These are phyloP conservation scores for Xanthoparmelia taractica DNA, from an alignment of 495 filamentous ascomycete genomes.

Conservation along the genomic window DNA sequence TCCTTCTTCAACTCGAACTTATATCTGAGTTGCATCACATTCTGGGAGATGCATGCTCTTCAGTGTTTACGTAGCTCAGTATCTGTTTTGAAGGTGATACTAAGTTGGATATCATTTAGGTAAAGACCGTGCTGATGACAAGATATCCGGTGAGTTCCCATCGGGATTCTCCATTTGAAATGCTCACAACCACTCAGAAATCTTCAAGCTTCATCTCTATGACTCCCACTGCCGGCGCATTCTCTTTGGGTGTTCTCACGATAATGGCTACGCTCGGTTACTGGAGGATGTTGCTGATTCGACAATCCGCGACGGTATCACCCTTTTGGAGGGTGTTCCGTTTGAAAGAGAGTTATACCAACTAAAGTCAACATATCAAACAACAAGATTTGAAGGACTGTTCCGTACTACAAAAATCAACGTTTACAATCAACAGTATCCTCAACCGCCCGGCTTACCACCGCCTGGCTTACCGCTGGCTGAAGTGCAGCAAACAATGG, in stretches of 20 bases:
- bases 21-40: neutral
- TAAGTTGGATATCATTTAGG: conserved; percentile 25
- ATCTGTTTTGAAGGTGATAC: conserved; percentile 37
- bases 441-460: conserved; percentile 11
- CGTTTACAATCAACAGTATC: conserved; percentile 25
- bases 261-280: conserved; percentile 61
- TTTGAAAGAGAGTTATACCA: conserved; percentile 56
- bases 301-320: conserved; percentile 50
- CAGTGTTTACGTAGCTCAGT: neutral
- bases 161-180: neutral
- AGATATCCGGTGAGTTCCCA: conserved; percentile 57
- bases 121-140: conserved; percentile 63
- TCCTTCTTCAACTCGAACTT: neutral
- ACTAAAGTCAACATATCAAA: conserved; percentile 48
- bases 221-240: conserved; percentile 77
- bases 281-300: conserved; percentile 57
- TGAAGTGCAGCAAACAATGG: conserved; percentile 27
- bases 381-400: conserved; percentile 52
- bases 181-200: conserved; percentile 44
- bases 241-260: conserved; percentile 69
- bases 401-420: conserved; percentile 59
- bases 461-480: conserved; percentile 16
- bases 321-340: conserved; percentile 66
- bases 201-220: conserved; percentile 55
- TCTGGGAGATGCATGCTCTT: neutral